A percentile compares a stretch with the other conserved stretches of the same genome.
phyloP scores from a whole-genome alignment of 148 eudicot species.

The Drosera capensis region DNA sequence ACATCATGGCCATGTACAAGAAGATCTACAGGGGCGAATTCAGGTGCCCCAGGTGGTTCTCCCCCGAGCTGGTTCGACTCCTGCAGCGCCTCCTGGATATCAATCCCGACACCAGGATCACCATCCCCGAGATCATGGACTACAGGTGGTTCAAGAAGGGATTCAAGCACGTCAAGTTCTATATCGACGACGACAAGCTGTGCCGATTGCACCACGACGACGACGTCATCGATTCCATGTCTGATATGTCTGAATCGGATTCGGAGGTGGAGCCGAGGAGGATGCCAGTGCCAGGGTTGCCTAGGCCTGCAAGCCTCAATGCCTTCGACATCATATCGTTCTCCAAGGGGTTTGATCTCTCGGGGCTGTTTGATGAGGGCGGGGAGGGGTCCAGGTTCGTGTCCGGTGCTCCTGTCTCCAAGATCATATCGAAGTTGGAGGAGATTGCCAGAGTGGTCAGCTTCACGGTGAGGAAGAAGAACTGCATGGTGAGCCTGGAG shows the following conservation, averaged over 20 bases:
- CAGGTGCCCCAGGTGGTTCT: slow-evolving; percentile 38
- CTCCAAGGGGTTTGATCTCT: slow-evolving; percentile 57
- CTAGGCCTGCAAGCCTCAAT: slow-evolving; percentile 62
- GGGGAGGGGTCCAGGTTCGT: slow-evolving; percentile 47
- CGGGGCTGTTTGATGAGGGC: slow-evolving; percentile 65
- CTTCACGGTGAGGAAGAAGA: slow-evolving; percentile 62
- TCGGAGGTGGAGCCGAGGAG: slow-evolving; percentile 19
- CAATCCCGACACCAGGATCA: slow-evolving; percentile 36
- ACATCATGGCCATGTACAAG: slow-evolving; percentile 37
- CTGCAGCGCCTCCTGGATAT: slow-evolving; percentile 25
- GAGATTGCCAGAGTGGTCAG: slow-evolving; percentile 71
- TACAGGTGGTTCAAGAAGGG: slow-evolving; percentile 52
- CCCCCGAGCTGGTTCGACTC: slow-evolving; percentile 25
- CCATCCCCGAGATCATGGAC: slow-evolving; percentile 40
- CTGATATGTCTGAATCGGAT: slow-evolving; percentile 47
- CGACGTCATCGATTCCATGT: slow-evolving; percentile 22
- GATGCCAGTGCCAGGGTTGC: slow-evolving; percentile 28
- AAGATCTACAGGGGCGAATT: slow-evolving; percentile 40
- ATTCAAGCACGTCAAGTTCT: slow-evolving; percentile 41
- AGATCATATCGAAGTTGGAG: slow-evolving; percentile 57
- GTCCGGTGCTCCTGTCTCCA: slow-evolving; percentile 47
- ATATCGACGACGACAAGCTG: slow-evolving; percentile 54
- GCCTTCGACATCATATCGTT: slow-evolving; percentile 74
- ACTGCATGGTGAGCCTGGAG: slow-evolving; percentile 58
- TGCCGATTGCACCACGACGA: slow-evolving; percentile 18